Percentiles rank a stretch among this genome's conserved stretches.
Evolutionary conservation across 352 stramenopile genomes (phyloP).

Genomic region (Globisporangium okanoganense): DNA sequence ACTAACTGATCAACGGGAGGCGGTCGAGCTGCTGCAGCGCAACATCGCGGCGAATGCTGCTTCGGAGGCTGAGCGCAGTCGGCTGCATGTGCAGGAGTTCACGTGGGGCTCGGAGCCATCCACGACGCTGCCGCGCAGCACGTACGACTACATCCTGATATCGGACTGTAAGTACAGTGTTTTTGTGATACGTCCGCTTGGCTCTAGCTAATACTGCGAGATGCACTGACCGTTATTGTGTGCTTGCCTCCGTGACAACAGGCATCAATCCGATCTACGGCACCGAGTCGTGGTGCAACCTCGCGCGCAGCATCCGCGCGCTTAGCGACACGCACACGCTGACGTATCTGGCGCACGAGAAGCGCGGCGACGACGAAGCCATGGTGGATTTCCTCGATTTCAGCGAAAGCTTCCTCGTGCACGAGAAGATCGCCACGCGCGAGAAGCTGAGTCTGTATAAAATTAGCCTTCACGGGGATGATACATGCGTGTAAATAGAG

Average conservation of each 20-base stretch:
- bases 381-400: slow-evolving; percentile 67
- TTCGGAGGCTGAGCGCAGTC: slow-evolving; percentile 29
- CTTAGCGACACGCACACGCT: slow-evolving; percentile 49
- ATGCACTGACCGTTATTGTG: neutral
- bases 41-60: slow-evolving; percentile 52
- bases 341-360: slow-evolving; percentile 72
- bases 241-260: neutral
- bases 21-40: slow-evolving; percentile 57
- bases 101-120: slow-evolving; percentile 44
- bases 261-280: slow-evolving; percentile 86
- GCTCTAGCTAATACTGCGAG: neutral
- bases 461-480: slow-evolving; percentile 24
- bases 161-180: slow-evolving; percentile 57
- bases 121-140: slow-evolving; percentile 19
- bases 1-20: slow-evolving; percentile 68
- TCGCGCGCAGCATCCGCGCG: slow-evolving; percentile 60
- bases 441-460: slow-evolving; percentile 46
- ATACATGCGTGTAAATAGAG: slow-evolving; percentile 7
- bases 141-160: slow-evolving; percentile 64
- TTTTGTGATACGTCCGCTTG: neutral
- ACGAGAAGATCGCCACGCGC: slow-evolving; percentile 36
- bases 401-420: slow-evolving; percentile 28
- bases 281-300: slow-evolving; percentile 68
- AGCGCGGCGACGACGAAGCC: slow-evolving; percentile 66
- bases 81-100: slow-evolving; percentile 51